Evolutionary conservation across 2,329 filamentous ascomycete species (phyloP), one percentile per base, ranked within the genome.

Genomic region (Lasiodiplodia sp.): DNA sequence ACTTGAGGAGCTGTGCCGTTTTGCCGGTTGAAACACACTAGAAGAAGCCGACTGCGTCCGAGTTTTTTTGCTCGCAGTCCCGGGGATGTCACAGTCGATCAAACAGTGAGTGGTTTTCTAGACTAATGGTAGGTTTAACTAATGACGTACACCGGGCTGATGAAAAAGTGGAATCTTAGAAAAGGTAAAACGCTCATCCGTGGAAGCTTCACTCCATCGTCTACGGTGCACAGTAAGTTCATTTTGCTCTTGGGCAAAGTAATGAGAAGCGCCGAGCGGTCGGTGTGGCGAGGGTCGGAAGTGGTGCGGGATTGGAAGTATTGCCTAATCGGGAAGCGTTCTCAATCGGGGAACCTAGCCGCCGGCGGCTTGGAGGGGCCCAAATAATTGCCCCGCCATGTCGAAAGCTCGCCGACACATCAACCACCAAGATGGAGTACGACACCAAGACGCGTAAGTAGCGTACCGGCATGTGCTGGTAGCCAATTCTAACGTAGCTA

Each of bases 371-470:
- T 68, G 25, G 66, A 68, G 66, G 66, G 66, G 65, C 40, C 25
- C 3, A 21, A 65, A 12, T 10, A 47, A 16, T 4, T 37, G 47
- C 66, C 66, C 66, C 56, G 49, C 66, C 66, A 63, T 31, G 12
- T 37, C 14, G 28, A 31, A 57, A 23, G 38, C n/a, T 49, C 55
- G 25, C 31, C 49, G 21, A 40, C 18, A 34, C 52, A 63, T 23
- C 23, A 37, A 16, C n/a, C 65, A 64, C 14, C 58, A 68, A 40
- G 57, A 94, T 94, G 91, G 91, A 93, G 78, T 86, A 87, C 81
- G 92, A 94, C 75, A 88, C 91, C 10, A 90, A 92, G 80, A 92
- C 86, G 58, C 86, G 92, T 94, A 82, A 77, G 90, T 79, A 14
- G 10, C 3, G 1, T 67, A 38, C 5, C 40, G 12, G 31, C 2